Evolutionary conservation across 2,329 filamentous ascomycete species (phyloP), one percentile per base, ranked within the genome.

Genomic region (Lojkania enalia): DNA sequence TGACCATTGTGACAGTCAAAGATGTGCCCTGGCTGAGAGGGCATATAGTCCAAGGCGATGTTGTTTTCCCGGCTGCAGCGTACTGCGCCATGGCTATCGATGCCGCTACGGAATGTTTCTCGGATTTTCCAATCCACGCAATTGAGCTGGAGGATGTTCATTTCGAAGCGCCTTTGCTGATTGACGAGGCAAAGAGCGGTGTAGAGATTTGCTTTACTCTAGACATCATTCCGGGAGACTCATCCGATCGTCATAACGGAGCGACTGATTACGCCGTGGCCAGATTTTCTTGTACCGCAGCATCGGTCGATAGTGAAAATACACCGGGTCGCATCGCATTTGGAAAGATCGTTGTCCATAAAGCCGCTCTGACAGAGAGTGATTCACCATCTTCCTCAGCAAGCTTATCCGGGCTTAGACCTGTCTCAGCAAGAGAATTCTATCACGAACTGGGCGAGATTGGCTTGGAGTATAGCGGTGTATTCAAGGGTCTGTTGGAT

Each of bases 21-120:
- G 54, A 55, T 29, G 2, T 55, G 13, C 46, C 45, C 7, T 58
- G 54, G 54, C 2, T 52, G 1, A 14, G 11, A 1, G 50, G 43
- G 20, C 54, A 58, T 23, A 13, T 15, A 1, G n/a, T 58, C 7
- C 44, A 55, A 15, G 48, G 47, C 2, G 57, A 71, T 5, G 51
- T 71, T 1, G 52, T 78, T 1, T 75, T 75, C 31, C 77, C 77
- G 0, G 69, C 55, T 1, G 69, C 75, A 0, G 74, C 64, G 0
- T 77, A 73, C 43, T 42, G 76, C 2, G 58, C 64, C 9, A 74
- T 75, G 61, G 67, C 64, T 3, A 27, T 54, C 11, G 43, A 54
- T 13, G 47, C 50, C 2, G 33, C 19, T 6, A 27, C 7, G n/a
- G 25, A 9, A n/a, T 7, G 7, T 27, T 7, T n/a, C 7, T 7